Conservation (phyloP, 306 rosid genomes). For the Clitoria ternatea region DNA sequence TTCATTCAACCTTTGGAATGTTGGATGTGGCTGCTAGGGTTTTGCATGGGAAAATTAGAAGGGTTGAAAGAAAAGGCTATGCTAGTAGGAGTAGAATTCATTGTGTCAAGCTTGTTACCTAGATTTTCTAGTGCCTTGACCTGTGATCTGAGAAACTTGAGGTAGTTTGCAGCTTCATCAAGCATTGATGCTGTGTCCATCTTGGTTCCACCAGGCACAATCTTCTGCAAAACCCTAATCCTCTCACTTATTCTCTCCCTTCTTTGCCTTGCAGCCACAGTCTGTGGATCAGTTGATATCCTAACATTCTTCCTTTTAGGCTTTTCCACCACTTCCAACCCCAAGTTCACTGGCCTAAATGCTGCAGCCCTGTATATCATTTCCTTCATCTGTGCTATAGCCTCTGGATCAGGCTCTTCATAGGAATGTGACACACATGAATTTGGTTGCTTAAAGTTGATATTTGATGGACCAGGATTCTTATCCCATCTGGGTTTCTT, state of each 20-base stretch:
- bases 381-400: conserved; percentile 94
- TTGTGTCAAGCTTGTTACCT: conserved; percentile 67
- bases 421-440: conserved; percentile 44
- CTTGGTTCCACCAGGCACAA: conserved; percentile 97
- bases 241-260: conserved; percentile 91
- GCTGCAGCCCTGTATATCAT: conserved; percentile 93
- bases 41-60: conserved; percentile 44
- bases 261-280: conserved; percentile 95
- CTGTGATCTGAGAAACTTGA: conserved; percentile 85
- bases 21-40: conserved; percentile 42
- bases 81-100: conserved; percentile 62
- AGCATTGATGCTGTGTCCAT: conserved; percentile 99
- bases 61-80: conserved; percentile 95
- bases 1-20: conserved; percentile 25
- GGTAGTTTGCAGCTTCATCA: conserved; percentile 97
- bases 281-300: conserved; percentile 91
- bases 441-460: conserved; percentile 78
- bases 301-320: conserved; percentile 89
- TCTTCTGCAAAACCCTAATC: conserved; percentile 84
- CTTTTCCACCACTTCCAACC: conserved; percentile 65
- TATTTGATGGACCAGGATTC: conserved; percentile 65
- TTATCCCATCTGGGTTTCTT: conserved; percentile 73
- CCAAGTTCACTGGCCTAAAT: conserved; percentile 87
- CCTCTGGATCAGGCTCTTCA: conserved; percentile 91
- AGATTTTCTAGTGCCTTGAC: conserved; percentile 72